phyloP scores from a whole-genome alignment of 805 yeast species.

The Zygoascus flipseniorum region DNA sequence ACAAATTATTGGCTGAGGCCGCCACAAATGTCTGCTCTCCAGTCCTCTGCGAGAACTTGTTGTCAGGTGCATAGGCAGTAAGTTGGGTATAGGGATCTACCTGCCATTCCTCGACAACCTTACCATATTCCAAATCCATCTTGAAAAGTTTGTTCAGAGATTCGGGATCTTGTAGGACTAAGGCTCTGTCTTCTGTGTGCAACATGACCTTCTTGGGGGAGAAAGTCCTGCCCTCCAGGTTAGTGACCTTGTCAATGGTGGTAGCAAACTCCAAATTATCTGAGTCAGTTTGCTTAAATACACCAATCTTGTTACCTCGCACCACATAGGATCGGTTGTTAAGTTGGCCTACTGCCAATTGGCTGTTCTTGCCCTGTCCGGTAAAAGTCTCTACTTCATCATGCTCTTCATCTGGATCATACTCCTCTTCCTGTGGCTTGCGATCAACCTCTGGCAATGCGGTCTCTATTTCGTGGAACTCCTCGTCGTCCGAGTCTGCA shows the following conservation, averaged over 20 bases:
- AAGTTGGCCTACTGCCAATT: conserved; percentile 59
- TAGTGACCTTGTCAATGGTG: conserved; percentile 53
- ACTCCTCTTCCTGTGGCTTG: conserved; percentile 24
- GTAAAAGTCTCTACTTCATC: conserved; percentile 20
- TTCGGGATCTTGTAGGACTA: conserved; percentile 54
- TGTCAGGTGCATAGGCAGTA: conserved; percentile 57
- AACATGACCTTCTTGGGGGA: conserved; percentile 64
- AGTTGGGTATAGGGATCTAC: conserved; percentile 39
- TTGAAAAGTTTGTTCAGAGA: conserved; percentile 44
- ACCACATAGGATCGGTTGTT: conserved; percentile 72
- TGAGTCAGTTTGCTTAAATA: conserved; percentile 51
- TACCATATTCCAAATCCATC: conserved; percentile 74
- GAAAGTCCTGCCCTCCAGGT: conserved; percentile 41
- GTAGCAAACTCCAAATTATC: conserved; percentile 54
- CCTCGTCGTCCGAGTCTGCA: conserved; percentile 21
- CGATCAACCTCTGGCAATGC: conserved; percentile 28
- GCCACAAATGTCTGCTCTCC: conserved; percentile 71
- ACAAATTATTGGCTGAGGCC: conserved; percentile 53
- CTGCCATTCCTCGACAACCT: conserved; percentile 81
- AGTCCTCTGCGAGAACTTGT: conserved; percentile 66
- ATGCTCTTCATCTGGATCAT: conserved; percentile 21
- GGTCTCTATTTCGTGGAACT: conserved; percentile 23
- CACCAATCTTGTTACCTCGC: conserved; percentile 73
- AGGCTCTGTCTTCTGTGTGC: conserved; percentile 61
- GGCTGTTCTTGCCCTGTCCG: conserved; percentile 44